Conservation (phyloP, 202 grass and related monocot genomes). For the Schoenoplectus triqueter region DNA sequence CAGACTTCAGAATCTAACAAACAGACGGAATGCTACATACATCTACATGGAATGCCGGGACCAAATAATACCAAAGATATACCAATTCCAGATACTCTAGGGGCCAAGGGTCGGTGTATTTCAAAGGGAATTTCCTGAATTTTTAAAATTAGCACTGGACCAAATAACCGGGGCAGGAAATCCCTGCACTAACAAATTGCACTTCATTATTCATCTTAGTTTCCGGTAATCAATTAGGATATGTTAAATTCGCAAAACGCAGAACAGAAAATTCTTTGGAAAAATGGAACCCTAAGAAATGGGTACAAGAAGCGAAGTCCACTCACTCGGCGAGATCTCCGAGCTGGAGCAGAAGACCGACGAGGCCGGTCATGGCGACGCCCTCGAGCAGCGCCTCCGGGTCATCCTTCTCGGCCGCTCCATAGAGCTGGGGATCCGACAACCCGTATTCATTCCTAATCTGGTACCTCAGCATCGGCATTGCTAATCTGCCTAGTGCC, state of each 20-base stretch:
- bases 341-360: constrained; percentile 84
- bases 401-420: constrained; percentile 73
- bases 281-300: constrained; percentile 18
- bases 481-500: not conserved
- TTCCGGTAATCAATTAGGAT: not conserved
- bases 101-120: not conserved
- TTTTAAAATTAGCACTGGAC: not conserved
- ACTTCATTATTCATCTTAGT: not conserved
- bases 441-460: constrained; percentile 88
- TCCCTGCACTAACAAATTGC: not conserved
- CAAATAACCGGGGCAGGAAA: not conserved
- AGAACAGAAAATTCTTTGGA: not conserved
- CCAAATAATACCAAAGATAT: not conserved
- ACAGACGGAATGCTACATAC: not conserved
- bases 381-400: constrained; percentile 94
- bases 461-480: constrained; percentile 86
- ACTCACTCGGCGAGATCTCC: constrained; percentile 97
- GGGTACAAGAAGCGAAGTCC: not conserved
- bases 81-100: not conserved
- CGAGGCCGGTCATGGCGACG: constrained; percentile 94
- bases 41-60: not conserved
- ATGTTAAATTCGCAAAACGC: not conserved
- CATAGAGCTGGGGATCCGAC: constrained; percentile 69
- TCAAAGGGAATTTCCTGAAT: not conserved
- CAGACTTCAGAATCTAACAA: not conserved